Evolutionary conservation across 225 moss, liverwort and hornwort genomes (phyloP), one percentile per base, ranked within the genome.

Genomic region (Bryoerythrophyllum caledonicum): DNA sequence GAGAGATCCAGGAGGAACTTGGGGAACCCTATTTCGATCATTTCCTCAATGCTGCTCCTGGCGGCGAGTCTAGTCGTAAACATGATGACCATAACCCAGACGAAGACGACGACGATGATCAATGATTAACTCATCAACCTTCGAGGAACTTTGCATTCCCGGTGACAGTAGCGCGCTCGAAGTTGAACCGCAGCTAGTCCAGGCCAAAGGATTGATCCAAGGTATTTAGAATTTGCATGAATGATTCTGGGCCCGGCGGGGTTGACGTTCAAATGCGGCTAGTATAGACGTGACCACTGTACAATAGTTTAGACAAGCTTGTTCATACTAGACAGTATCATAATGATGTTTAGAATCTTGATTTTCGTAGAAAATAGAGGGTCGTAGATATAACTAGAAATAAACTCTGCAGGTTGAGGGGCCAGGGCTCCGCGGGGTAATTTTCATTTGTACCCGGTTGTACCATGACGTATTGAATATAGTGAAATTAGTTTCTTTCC

Each of bases 1-100:
- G 49, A 8, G 81, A 84, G 23, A 87, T 84, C 49, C 84, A 83
- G 75, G 84, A 83, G 55, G 86, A 86, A 60, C 86, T 86, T 4
- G 83, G 81, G 26, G 86, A 81, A 60, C 78, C 84, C 57, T 84
- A 81, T 63, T 87, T 87, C 49, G 76, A 82, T 41, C 84, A 71
- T 23, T 79, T 84, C 43, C 81, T 82, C 60, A 77, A 76, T 68
- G 52, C 68, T n/a, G 52, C 52, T 51, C 63, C 80, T 30, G 70
- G 37, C 20, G 73, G 67, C 28, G 80, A 54, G 8, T 0, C 65
- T 28, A 84, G 74, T 76, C 76, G 63, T 40, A 26, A 68, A 71
- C 19, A 46, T 17, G 74, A 35, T 26, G 79, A 75, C 32, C 44
- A 82, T 8, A 21, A 74, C 2, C 48, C 67, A 2, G 70, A 71